Conservation (phyloP, 345 rosid genomes). For the Trapa bicornis region DNA sequence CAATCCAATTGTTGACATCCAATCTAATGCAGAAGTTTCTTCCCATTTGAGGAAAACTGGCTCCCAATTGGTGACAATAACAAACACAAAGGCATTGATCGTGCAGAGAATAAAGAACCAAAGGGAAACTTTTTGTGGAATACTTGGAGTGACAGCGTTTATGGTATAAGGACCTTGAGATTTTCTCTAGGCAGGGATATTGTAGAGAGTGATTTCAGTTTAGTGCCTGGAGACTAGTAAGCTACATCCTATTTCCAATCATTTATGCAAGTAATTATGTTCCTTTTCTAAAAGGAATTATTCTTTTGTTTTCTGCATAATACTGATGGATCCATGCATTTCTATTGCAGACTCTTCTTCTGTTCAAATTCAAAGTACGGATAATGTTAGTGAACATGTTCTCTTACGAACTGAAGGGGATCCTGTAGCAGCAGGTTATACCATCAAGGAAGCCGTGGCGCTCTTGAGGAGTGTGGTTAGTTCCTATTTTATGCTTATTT, state of each 20-base stretch:
- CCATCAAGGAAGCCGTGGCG: slow-evolving; percentile 71
- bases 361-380: neutral
- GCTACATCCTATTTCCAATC: slow-evolving; percentile 6
- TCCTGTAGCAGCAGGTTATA: slow-evolving; percentile 80
- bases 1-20: slow-evolving; percentile 14
- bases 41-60: slow-evolving; percentile 10
- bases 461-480: slow-evolving; percentile 77
- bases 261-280: neutral
- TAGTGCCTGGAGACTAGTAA: slow-evolving; percentile 31
- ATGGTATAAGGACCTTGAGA: slow-evolving; percentile 53
- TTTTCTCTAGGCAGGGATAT: slow-evolving; percentile 68
- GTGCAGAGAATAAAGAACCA: slow-evolving; percentile 19
- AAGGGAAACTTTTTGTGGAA: slow-evolving; percentile 41
- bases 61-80: slow-evolving; percentile 13
- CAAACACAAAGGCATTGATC: slow-evolving; percentile 19
- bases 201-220: slow-evolving; percentile 27
- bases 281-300: neutral
- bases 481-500: slow-evolving; percentile 10
- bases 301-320: neutral
- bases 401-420: slow-evolving; percentile 80
- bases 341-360: slow-evolving; percentile 3
- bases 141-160: slow-evolving; percentile 78
- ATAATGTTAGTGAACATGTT: slow-evolving; percentile 55
- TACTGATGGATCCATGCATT: neutral
- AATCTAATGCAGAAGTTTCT: slow-evolving; percentile 18